Base-by-base conservation (phyloP, 768 basidiomycete species). In the Gautieria morchelliformis region DNA sequence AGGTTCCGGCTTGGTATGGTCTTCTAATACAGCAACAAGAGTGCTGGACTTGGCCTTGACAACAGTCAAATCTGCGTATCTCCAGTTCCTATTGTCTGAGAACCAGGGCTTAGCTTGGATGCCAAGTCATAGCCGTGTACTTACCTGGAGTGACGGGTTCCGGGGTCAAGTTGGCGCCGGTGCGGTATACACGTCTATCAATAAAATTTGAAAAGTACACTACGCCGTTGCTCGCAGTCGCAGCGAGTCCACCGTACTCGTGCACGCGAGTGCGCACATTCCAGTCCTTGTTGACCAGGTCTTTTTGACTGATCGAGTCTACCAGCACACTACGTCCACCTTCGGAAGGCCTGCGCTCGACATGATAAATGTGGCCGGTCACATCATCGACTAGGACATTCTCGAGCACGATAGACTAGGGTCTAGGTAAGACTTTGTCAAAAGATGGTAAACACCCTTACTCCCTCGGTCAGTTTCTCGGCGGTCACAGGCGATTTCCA, bases 211-310 rank as follows among this genome's bases (percentile, higher is more conserved):
- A 83, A 66, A 87, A 89, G 68, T 83, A 82, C 8, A 79, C 68
- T 11, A 71, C 67, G 7, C 74, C 76, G 41, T 71, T 72, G 58
- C 78, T 68, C 1, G 80, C 80, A 19, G 78, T 73, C 1, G 81
- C 81, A 1, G 82, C 70, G 2, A 75, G 80, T 12, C 88, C 88
- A 0, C 88, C 87, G 53, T 88, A 88, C 65, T 87, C 87, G 24
- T 87, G 79, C 3, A 88, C 85, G 15, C 74, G 66, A 0, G 79
- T 77, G 35, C 79, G 73, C 5, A 73, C 80, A 65, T 78, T 84
- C 75, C 78, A 87, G 0, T 72, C 74, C 33, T 70, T 63, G 1
- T 76, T 76, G 12, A 83, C 73, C 22, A 86, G 64, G 48, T 89
- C 88, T 42, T 68, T 66, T 20, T 72, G 70, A 5, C 69, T 68